These are phyloP conservation scores for Boletus insuetus DNA, from an alignment of 768 basidiomycete genomes.

Conservation along the genomic window DNA sequence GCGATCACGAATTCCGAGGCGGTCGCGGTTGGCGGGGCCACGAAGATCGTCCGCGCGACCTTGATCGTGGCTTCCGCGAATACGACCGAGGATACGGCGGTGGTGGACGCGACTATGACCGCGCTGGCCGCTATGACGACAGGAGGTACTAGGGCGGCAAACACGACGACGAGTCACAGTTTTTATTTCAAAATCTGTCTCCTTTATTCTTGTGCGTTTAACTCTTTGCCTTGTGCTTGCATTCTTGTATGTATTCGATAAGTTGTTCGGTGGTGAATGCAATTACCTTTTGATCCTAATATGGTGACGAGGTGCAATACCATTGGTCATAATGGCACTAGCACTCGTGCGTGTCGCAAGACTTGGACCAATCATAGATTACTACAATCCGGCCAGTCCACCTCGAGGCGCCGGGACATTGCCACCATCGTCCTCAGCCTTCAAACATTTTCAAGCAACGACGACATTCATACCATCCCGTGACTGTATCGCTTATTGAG, in stretches of 20 bases:
- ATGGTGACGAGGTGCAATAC: neutral
- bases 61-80: conserved; percentile 41
- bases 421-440: too few relatives aligned
- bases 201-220: neutral
- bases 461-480: too few relatives aligned
- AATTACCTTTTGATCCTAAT: conserved; percentile 4
- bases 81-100: conserved; percentile 35
- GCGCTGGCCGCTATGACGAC: conserved; percentile 42
- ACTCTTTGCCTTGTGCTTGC: conserved; percentile 1
- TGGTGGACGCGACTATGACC: conserved; percentile 37
- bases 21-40: conserved; percentile 24
- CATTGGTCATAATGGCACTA: too few relatives aligned
- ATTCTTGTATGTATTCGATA: conserved; percentile 24
- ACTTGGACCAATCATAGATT: conserved; percentile 12
- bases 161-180: neutral
- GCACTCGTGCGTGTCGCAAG: neutral
- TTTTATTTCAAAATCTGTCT: conserved; percentile 1
- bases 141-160: conserved; percentile 37
- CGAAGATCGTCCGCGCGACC: conserved; percentile 32
- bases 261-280: conserved; percentile 21
- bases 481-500: too few relatives aligned
- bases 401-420: too few relatives aligned
- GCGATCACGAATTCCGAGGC: conserved; percentile 57
- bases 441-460: too few relatives aligned
- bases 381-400: too few relatives aligned